Evolutionary conservation across 768 basidiomycete species (phyloP), one percentile per base, ranked within the genome.

Genomic region (Lactarius sp.): DNA sequence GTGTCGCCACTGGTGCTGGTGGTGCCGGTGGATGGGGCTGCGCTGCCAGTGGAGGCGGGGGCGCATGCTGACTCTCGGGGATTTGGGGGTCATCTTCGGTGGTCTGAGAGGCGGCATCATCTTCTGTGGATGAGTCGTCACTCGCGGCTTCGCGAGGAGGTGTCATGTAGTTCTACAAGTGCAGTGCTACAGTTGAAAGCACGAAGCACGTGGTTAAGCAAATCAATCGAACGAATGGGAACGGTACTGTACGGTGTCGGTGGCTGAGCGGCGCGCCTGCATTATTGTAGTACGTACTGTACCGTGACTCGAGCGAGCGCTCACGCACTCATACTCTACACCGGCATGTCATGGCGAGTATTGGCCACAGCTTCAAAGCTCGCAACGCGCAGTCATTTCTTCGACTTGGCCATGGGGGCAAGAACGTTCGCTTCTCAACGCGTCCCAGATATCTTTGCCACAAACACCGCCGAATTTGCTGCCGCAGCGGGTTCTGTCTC

Each of bases 1-100:
- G 46, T 7, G 58, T 20, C 1, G 41, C 20, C 2, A 18, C 27
- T 27, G 27, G 27, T 27, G 27, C 2, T 27, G 27, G 2, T 14
- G 7, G 72, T 74, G 37, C 22, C 2, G 69, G 72, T 36, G 72
- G 69, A 46, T 70, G 75, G 57, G 74, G 77, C 36, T 75, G 71
- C 22, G 77, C 76, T 4, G n/a, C n/a, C n/a, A n/a, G n/a, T n/a
- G 75, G 71, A 33, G 76, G 71, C n/a, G 80, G 74, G 10, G 74
- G 73, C 0, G 78, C 76, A 44, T 77, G 76, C 52, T 80, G 80
- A 53, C 83, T 79, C 69, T 86, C 83, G 3, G 88, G 88, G 7
- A 90, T 76, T 71, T 88, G 85, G 20, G 88, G 88, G 60, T 92
- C 90, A 66, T 92, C 90, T 74, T 92, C 90, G 4, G 90, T 92